These are phyloP conservation scores for Neurospora sp. DNA, from an alignment of 495 filamentous ascomycete genomes.

Conservation along the genomic window DNA sequence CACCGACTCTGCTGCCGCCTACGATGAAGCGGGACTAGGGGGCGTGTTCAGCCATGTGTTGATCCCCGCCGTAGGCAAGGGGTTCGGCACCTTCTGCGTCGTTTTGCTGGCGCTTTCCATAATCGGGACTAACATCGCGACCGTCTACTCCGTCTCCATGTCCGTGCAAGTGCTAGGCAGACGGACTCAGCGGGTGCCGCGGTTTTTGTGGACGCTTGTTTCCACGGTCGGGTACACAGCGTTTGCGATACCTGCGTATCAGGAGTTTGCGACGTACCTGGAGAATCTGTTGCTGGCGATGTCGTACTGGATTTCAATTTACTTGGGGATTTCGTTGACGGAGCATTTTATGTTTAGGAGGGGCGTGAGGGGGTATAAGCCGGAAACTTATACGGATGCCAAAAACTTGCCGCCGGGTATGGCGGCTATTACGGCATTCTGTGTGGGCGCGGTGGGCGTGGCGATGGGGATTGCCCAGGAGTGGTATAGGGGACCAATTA, in stretches of 20 bases:
- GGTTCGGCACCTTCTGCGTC: slow-evolving; percentile 73
- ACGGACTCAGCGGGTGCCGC: slow-evolving; percentile 57
- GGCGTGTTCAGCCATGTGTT: slow-evolving; percentile 63
- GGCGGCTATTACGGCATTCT: slow-evolving; percentile 58
- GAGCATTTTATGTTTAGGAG: slow-evolving; percentile 74
- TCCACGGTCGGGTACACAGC: slow-evolving; percentile 61
- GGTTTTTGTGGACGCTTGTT: slow-evolving; percentile 66
- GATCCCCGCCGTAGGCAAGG: slow-evolving; percentile 49
- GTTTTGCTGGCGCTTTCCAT: slow-evolving; percentile 71
- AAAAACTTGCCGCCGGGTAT: slow-evolving; percentile 57
- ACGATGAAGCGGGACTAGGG: slow-evolving; percentile 52
- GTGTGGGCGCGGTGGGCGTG: slow-evolving; percentile 60
- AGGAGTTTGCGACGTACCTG: slow-evolving; percentile 58
- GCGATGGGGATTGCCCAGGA: slow-evolving; percentile 67
- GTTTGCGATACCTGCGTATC: slow-evolving; percentile 70
- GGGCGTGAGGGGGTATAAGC: slow-evolving; percentile 50
- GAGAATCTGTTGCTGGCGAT: slow-evolving; percentile 74
- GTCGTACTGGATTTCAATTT: slow-evolving; percentile 80
- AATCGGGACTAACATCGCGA: slow-evolving; percentile 82
- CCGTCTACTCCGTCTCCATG: slow-evolving; percentile 73
- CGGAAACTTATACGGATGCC: slow-evolving; percentile 50
- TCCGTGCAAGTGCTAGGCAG: slow-evolving; percentile 62
- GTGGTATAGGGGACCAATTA: slow-evolving; percentile 69
- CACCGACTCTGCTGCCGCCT: slow-evolving; percentile 42
- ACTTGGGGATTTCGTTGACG: slow-evolving; percentile 57